Evolutionary conservation across 2,329 filamentous ascomycete genomes (phyloP).

Genomic region (Colletotrichum sidae): DNA sequence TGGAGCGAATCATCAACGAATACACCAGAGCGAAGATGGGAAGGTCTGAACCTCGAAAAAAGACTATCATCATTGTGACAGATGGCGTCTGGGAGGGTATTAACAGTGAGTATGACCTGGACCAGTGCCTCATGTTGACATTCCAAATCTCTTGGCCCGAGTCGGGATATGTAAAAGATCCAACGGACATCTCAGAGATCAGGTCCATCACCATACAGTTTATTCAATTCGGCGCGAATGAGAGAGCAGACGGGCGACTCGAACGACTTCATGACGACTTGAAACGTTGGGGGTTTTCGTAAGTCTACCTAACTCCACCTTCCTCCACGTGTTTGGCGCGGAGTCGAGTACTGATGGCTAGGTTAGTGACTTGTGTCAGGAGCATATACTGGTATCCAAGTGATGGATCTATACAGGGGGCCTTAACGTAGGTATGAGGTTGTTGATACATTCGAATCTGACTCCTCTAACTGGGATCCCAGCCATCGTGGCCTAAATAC

Average conservation of each 20-base stretch:
- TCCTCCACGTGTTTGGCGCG: not conserved
- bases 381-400: too few relatives aligned
- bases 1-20: conserved; percentile 20
- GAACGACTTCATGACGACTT: conserved; percentile 31
- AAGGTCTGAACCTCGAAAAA: not conserved
- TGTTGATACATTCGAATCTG: too few relatives aligned
- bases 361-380: conserved; percentile 42
- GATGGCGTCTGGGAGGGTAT: conserved; percentile 17
- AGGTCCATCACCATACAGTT: conserved; percentile 46
- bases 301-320: not conserved
- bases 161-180: not conserved
- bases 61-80: conserved; percentile 18
- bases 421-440: too few relatives aligned
- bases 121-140: not conserved
- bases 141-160: conserved; percentile 2
- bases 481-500: too few relatives aligned
- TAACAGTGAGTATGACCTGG: not conserved
- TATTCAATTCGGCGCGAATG: conserved; percentile 44
- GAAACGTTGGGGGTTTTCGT: conserved; percentile 12
- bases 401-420: too few relatives aligned
- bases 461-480: too few relatives aligned
- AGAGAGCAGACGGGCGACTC: conserved; percentile 38
- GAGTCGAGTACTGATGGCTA: not conserved
- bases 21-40: conserved; percentile 5
- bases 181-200: conserved; percentile 9